Conservation (phyloP, 2,329 filamentous ascomycete genomes). For the Ophiosphaerella narmari region DNA sequence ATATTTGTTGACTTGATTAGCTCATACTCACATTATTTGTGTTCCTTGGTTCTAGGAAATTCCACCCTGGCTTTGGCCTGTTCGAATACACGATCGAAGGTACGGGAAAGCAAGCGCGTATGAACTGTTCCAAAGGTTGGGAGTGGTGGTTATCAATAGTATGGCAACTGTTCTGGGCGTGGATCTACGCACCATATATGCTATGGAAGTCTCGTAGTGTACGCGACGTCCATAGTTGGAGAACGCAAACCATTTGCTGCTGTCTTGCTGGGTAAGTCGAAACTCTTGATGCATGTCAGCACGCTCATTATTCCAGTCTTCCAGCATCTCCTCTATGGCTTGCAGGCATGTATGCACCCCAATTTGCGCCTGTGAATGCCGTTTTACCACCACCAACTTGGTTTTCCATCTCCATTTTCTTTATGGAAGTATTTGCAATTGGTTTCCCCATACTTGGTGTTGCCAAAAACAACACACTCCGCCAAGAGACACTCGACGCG, state of each 20-base stretch:
- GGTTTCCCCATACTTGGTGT: slow-evolving; percentile 38
- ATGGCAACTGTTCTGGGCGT: slow-evolving; percentile 45
- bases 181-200: slow-evolving; percentile 42
- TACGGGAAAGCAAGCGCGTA: slow-evolving; percentile 25
- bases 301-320: slow-evolving; percentile 24
- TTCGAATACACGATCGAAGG: slow-evolving; percentile 35
- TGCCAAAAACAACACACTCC: slow-evolving; percentile 31
- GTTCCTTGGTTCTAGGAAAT: slow-evolving; percentile 40
- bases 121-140: slow-evolving; percentile 40
- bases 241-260: slow-evolving; percentile 40
- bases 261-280: slow-evolving; percentile 36
- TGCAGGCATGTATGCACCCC: slow-evolving; percentile 36
- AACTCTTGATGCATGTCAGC: neutral
- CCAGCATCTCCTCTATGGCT: slow-evolving; percentile 43
- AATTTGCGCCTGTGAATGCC: slow-evolving; percentile 30
- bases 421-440: slow-evolving; percentile 39
- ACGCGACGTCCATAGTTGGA: slow-evolving; percentile 40
- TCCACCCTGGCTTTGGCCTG: slow-evolving; percentile 38
- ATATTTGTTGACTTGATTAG: neutral
- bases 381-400: slow-evolving; percentile 34
- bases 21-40: slow-evolving; percentile 31
- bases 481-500: slow-evolving; percentile 39
- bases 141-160: slow-evolving; percentile 45
- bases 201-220: slow-evolving; percentile 41
- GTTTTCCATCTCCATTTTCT: slow-evolving; percentile 39